Conservation (phyloP, 2,329 filamentous ascomycete genomes). For the Neospermospora avenae region DNA sequence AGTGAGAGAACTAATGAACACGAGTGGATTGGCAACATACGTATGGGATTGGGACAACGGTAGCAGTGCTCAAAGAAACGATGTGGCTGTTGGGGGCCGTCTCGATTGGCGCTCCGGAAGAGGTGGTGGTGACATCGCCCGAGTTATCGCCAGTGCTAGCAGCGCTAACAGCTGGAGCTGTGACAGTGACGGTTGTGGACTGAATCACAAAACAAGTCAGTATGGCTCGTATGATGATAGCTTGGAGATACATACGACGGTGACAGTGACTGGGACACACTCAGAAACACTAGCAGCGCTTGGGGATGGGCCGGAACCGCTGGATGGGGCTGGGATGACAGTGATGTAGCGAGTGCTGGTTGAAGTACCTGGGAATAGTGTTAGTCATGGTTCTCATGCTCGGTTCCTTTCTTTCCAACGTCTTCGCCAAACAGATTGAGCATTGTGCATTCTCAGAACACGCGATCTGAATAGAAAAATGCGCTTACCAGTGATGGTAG, state of each 20-base stretch:
- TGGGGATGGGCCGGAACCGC: neutral
- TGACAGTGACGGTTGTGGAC: conserved; percentile 1
- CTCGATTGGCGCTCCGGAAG: neutral
- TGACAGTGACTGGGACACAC: conserved; percentile 31
- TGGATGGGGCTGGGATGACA: conserved; percentile 11
- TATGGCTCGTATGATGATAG: neutral
- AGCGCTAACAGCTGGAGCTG: conserved; percentile 3
- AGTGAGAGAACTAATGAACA: neutral
- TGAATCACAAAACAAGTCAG: conserved; percentile 10
- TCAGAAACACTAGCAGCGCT: conserved; percentile 8
- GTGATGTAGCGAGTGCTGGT: conserved; percentile 22
- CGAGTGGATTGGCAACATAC: neutral
- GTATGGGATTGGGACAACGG: conserved; percentile 28
- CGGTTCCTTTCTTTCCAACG: neutral
- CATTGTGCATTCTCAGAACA: neutral
- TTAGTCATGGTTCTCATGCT: neutral
- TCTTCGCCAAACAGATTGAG: neutral
- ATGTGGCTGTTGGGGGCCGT: neutral
- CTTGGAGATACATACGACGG: conserved; percentile 26
- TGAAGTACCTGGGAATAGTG: conserved; percentile 2
- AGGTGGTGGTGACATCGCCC: conserved; percentile 1
- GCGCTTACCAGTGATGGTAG: conserved; percentile 12
- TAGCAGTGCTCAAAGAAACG: conserved; percentile 26
- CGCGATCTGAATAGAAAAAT: neutral
- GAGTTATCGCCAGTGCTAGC: neutral